These are phyloP conservation scores for Aspergillus clavatus DNA, from an alignment of 2,329 filamentous ascomycete species.

Conservation along the genomic window DNA sequence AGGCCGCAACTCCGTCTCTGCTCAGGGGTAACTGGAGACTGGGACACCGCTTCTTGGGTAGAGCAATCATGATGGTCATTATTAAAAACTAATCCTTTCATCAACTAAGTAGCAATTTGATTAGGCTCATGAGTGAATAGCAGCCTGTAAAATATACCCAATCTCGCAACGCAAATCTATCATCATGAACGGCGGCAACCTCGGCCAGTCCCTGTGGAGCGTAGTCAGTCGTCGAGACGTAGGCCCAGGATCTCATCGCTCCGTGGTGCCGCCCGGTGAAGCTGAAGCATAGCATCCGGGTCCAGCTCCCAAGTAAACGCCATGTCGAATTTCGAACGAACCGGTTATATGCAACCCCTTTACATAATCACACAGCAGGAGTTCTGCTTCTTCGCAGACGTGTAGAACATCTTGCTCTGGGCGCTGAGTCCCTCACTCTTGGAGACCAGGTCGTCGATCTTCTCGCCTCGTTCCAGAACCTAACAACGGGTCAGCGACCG, in stretches of 20 bases:
- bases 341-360: not conserved
- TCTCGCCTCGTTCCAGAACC: constrained; percentile 80
- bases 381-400: constrained; percentile 71
- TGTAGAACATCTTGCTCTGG: constrained; percentile 98
- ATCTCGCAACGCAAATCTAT: not conserved
- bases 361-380: constrained; percentile 54
- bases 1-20: not conserved
- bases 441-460: constrained; percentile 87
- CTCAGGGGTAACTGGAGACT: not conserved
- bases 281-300: too few relatives aligned
- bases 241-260: too few relatives aligned
- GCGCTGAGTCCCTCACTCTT: constrained; percentile 89
- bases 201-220: too few relatives aligned
- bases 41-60: not conserved
- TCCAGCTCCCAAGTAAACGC: not conserved
- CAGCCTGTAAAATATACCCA: not conserved
- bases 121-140: not conserved
- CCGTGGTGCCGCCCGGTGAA: too few relatives aligned
- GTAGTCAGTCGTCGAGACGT: too few relatives aligned
- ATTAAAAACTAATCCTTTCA: not conserved
- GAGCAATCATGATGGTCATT: not conserved
- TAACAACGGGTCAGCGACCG: constrained; percentile 5
- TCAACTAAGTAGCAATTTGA: not conserved
- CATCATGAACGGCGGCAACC: not conserved
- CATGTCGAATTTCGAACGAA: not conserved